A percentile compares a stretch with the other conserved stretches of the same genome.
These are phyloP conservation scores for Anthracocystis panici-leucophaei DNA, from an alignment of 1,284 basidiomycete genomes.

Conservation along the genomic window DNA sequence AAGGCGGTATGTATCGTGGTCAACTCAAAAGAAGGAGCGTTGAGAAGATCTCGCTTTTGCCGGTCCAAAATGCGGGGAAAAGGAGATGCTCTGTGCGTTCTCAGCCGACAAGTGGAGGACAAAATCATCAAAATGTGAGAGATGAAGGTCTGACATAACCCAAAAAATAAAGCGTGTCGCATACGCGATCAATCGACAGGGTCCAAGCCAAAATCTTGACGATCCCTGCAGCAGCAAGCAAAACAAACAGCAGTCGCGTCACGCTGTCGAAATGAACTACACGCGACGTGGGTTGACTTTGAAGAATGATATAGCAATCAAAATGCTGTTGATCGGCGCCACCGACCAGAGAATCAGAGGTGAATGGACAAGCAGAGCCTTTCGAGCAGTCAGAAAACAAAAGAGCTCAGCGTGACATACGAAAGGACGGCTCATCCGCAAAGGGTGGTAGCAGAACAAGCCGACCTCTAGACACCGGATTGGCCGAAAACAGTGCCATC, in stretches of 20 bases:
- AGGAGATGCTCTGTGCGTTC: slow-evolving; percentile 10
- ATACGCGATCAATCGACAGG: background rate
- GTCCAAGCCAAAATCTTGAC: slow-evolving; percentile 5
- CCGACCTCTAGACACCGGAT: too few relatives aligned
- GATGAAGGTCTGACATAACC: background rate
- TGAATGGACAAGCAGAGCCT: too few relatives aligned
- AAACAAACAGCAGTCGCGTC: slow-evolving; percentile 9
- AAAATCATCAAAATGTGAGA: background rate
- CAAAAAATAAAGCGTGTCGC: background rate
- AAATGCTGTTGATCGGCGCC: background rate
- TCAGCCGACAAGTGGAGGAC: background rate
- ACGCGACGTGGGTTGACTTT: background rate
- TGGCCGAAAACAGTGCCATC: too few relatives aligned
- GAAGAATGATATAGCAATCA: slow-evolving; percentile 1
- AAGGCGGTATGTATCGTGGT: background rate
- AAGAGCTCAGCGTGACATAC: too few relatives aligned
- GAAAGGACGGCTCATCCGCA: too few relatives aligned
- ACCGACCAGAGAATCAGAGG: too few relatives aligned
- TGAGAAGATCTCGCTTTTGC: background rate
- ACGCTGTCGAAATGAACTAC: background rate
- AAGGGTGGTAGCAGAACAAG: too few relatives aligned
- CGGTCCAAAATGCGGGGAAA: slow-evolving; percentile 11
- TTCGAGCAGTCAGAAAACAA: too few relatives aligned
- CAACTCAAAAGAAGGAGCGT: background rate
- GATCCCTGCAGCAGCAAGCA: slow-evolving; percentile 2